A percentile compares a stretch with the other conserved stretches of the same genome.
These are phyloP conservation scores for Kokia cookei DNA, from an alignment of 441 rosid species.

Conservation along the genomic window DNA sequence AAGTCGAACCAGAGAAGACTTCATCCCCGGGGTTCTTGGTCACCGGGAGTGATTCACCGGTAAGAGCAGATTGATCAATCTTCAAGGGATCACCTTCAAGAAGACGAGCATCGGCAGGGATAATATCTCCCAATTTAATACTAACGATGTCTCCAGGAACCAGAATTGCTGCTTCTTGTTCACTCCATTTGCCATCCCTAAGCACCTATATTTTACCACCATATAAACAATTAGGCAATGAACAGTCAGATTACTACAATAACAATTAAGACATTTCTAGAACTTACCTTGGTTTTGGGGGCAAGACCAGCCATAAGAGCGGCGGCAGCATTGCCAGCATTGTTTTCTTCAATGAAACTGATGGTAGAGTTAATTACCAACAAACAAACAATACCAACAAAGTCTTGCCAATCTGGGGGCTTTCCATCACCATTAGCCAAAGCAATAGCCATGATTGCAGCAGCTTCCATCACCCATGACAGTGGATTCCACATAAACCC, in stretches of 20 bases:
- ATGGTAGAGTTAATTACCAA: slow-evolving; percentile 87
- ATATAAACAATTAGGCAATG: background rate
- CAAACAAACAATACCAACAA: slow-evolving; percentile 77
- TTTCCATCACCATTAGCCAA: slow-evolving; percentile 75
- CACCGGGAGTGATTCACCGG: slow-evolving; percentile 21
- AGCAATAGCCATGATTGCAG: slow-evolving; percentile 91
- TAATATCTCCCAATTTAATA: slow-evolving; percentile 40
- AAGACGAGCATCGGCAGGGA: slow-evolving; percentile 50
- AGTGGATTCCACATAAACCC: slow-evolving; percentile 98
- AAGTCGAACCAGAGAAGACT: slow-evolving; percentile 60
- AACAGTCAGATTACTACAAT: background rate
- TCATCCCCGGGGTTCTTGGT: slow-evolving; percentile 55
- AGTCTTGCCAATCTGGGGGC: slow-evolving; percentile 96
- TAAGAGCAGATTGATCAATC: slow-evolving; percentile 24
- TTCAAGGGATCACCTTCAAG: slow-evolving; percentile 43
- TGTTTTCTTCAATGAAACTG: slow-evolving; percentile 90
- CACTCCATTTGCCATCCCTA: slow-evolving; percentile 80
- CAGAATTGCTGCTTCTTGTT: slow-evolving; percentile 80
- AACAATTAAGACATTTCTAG: background rate
- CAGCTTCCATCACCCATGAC: slow-evolving; percentile 97
- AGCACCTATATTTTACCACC: slow-evolving; percentile 41
- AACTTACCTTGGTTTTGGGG: slow-evolving; percentile 79
- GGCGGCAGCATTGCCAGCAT: slow-evolving; percentile 96
- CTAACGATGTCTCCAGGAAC: slow-evolving; percentile 76
- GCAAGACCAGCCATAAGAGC: slow-evolving; percentile 98